Base-by-base conservation (phyloP, 179 eudicot genomes). In the Actinidia chinensis region DNA sequence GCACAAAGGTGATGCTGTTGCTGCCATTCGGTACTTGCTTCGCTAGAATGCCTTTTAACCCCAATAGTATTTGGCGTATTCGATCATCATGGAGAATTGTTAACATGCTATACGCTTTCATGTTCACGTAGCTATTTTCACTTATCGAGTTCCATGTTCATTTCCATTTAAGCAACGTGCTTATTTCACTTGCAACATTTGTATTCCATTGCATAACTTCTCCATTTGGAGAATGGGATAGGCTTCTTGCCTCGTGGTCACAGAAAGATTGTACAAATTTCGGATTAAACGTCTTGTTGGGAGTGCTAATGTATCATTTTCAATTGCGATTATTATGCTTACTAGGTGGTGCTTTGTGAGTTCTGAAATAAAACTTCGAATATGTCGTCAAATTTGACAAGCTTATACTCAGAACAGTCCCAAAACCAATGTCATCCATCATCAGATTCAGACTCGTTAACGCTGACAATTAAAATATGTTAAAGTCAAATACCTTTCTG, bases 1-100 rank as follows among this genome's bases (percentile, higher is more conserved):
- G 85, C 98, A 91, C 89, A 95, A 95, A 86, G 97, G 98, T 42
- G 93, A 95, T 83, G 97, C 97, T 47, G 98, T 95, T 71, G 95
- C 98, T 46, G 98, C 98, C n/a, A 84, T 95, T 51, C 87, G 97
- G 59, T 80, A 89, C 80, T 85, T 93, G 81, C 89, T 92, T 78
- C 86, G 79, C 78, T 84, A 85, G 79, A 78, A 60, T 70, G n/a
- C 68, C 50, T 36, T n/a, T 48, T 51, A 23, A 51, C 33, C 43
- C 1, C 8, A 4, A 14, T 11, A 79, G 23, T 47, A 2, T 28
- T 23, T 6, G 17, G 36, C 22, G 9, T 0, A 20, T 74, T 18
- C 2, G 23, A 9, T 10, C 23, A 11, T 20, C n/a, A 20, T 20
- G 75, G 20, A 33, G 3, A 25, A 54, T 51, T 52, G 50, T 55